These are phyloP conservation scores for Monosporascus ibericus DNA, from an alignment of 2,329 filamentous ascomycete species.

Conservation along the genomic window DNA sequence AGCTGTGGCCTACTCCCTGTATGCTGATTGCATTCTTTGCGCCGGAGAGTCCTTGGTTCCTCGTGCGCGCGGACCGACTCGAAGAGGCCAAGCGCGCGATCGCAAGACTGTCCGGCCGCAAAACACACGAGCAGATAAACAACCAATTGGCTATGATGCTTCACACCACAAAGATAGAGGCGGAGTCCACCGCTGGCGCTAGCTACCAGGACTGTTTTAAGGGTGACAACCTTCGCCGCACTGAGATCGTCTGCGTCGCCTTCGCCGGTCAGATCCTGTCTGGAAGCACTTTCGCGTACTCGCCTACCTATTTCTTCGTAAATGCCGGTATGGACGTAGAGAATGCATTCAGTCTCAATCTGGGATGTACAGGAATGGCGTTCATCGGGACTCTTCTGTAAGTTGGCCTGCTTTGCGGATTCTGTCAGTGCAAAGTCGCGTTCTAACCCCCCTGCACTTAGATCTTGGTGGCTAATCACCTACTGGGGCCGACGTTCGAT, in stretches of 20 bases:
- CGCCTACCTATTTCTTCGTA: constrained; percentile 32
- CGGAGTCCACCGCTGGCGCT: constrained; percentile 31
- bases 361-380: constrained; percentile 28
- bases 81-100: constrained; percentile 30
- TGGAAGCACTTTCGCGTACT: constrained; percentile 32
- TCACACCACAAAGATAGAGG: constrained; percentile 38
- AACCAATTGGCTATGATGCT: constrained; percentile 37
- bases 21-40: constrained; percentile 33
- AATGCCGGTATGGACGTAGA: constrained; percentile 26
- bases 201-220: constrained; percentile 43
- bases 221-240: constrained; percentile 36
- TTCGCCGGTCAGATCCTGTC: constrained; percentile 28
- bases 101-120: constrained; percentile 25
- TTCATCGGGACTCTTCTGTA: constrained; percentile 31
- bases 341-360: constrained; percentile 27
- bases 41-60: constrained; percentile 42
- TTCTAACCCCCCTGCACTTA: constrained; percentile 24
- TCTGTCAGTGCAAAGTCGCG: background rate
- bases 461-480: constrained; percentile 33
- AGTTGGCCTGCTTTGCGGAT: constrained; percentile 27
- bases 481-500: constrained; percentile 35
- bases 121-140: constrained; percentile 27
- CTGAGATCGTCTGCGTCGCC: constrained; percentile 35
- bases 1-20: constrained; percentile 34
- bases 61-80: constrained; percentile 32